Conservation (phyloP, 2,329 filamentous ascomycete genomes). For the Pleoardoris graminearum region DNA sequence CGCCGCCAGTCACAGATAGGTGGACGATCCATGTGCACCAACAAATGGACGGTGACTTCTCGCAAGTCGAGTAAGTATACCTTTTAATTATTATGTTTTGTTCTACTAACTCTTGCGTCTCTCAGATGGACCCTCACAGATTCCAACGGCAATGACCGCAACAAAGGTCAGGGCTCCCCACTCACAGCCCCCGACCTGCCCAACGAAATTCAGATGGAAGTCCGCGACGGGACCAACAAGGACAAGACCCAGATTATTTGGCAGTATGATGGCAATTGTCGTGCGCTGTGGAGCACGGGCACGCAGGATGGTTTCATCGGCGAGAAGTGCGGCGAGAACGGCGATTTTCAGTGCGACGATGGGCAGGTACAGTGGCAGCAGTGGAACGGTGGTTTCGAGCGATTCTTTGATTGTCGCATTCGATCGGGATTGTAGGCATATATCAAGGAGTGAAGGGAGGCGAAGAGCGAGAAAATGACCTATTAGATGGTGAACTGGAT, state of each 20-base stretch:
- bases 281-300: constrained; percentile 1
- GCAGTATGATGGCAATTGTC: background rate
- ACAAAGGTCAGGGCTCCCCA: background rate
- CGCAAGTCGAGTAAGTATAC: background rate
- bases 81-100: background rate
- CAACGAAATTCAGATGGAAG: background rate
- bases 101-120: background rate
- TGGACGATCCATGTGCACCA: constrained; percentile 2
- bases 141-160: background rate
- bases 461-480: too few species aligned
- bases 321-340: constrained; percentile 2
- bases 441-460: too few species aligned
- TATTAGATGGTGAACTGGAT: too few species aligned
- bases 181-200: background rate
- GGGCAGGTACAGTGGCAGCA: constrained; percentile 2
- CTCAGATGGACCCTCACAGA: background rate
- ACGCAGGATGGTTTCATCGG: background rate
- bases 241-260: background rate
- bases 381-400: constrained; percentile 3
- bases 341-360: constrained; percentile 8
- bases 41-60: background rate
- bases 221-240: background rate
- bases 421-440: background rate
- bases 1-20: background rate
- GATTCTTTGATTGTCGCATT: constrained; percentile 9